Conservation (phyloP, 345 rosid genomes). For the Excoecaria cochinchinensis region DNA sequence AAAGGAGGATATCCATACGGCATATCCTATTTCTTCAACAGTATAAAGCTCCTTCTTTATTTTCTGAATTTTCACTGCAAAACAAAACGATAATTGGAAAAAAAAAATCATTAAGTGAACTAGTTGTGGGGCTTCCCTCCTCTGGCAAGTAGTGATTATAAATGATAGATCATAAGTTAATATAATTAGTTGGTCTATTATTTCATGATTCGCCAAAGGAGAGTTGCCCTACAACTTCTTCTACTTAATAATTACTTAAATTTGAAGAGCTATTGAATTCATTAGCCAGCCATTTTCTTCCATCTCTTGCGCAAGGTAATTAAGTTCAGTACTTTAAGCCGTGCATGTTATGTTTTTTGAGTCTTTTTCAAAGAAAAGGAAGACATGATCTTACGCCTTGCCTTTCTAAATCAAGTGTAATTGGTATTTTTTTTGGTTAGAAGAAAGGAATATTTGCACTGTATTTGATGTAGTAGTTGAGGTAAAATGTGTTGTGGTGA, state of each 20-base stretch:
- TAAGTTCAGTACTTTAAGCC: too few species aligned
- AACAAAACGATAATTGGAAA: background rate
- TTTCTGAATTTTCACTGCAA: background rate
- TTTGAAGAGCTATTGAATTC: too few species aligned
- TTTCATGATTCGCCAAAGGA: slow-evolving; percentile 70
- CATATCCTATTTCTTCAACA: slow-evolving; percentile 44
- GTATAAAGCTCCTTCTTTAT: slow-evolving; percentile 13
- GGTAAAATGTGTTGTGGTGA: too few species aligned
- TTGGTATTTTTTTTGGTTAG: too few species aligned
- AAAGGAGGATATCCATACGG: slow-evolving; percentile 42
- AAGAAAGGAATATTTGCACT: too few species aligned
- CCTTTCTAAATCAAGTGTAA: too few species aligned
- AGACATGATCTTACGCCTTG: too few species aligned
- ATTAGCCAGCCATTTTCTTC: too few species aligned
- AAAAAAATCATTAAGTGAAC: slow-evolving; percentile 40
- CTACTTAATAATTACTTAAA: slow-evolving; percentile 34
- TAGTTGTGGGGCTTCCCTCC: slow-evolving; percentile 64
- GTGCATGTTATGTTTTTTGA: too few species aligned
- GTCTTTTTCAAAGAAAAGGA: too few species aligned
- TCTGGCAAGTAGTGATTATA: slow-evolving; percentile 46
- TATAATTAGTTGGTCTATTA: background rate
- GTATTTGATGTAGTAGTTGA: too few species aligned
- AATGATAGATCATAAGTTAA: background rate
- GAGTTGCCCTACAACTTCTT: slow-evolving; percentile 87
- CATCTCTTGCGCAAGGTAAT: too few species aligned